Base-by-base conservation (phyloP, 2,329 filamentous ascomycete genomes). In the Phialemonium atrogriseum region DNA sequence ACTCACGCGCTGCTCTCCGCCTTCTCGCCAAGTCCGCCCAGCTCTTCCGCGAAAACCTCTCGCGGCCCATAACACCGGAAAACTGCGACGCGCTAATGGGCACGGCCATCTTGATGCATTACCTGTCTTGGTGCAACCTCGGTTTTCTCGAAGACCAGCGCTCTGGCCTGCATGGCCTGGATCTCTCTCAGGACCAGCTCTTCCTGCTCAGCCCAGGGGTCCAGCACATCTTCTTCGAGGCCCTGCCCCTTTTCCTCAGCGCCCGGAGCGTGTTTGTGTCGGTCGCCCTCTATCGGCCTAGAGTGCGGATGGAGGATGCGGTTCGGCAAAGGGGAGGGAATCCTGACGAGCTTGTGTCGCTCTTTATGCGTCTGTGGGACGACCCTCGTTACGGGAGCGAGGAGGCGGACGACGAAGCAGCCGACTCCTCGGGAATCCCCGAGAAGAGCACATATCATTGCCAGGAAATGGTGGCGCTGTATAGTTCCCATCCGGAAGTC, bases 91-190 rank as follows among this genome's bases (percentile, higher is more conserved):
- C 45, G 2, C 33, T 48, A 5, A 27, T 48, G 1, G 44, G 40
- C 19, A 48, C 46, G 2, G 42, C 47, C n/a, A 40, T 48, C 28
- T 39, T 52, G 9, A 44, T 54, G 30, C 46, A 52, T 15, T 49
- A 50, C 25, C 42, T 54, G n/a, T 41, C 45, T 7, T 54, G 51
- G 50, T 43, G 40, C 25, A n/a, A n/a, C n/a, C 30, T 51, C 4
- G 39, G 37, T 5, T 50, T 50, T 28, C 38, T 51, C 13, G 47
- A 49, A 5, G 36, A 32, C 10, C 35, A 41, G 17, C 19, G 20
- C 10, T 27, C 23, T 2, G 17, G 14, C 35, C 39, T 22, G 10
- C 18, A 17, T 7, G 21, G 21, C 8, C 34, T 43, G 7, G 42
- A 53, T 16, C 42, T 54, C 8, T 42, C 39, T 0, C 30, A 28